phyloP scores from a whole-genome alignment of 106 monocot genomes.

The Dendrobium officinale region DNA sequence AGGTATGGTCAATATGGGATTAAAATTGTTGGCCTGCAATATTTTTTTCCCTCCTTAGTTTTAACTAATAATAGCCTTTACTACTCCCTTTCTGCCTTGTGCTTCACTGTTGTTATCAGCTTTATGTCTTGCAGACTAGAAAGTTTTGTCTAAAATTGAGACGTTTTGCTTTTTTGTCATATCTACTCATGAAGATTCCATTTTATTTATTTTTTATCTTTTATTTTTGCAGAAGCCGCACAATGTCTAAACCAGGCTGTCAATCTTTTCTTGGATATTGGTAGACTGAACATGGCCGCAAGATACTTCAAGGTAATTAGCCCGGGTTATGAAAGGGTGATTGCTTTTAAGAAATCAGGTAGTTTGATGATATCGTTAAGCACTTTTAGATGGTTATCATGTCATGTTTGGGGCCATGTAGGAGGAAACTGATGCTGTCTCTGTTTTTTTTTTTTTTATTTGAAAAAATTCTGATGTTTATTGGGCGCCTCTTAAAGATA shows the following conservation, averaged over 20 bases:
- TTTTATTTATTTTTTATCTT: constrained; percentile 8
- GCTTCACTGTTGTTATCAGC: background rate
- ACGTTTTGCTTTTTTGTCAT: background rate
- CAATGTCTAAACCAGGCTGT: constrained; percentile 69
- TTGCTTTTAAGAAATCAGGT: too few relatives aligned
- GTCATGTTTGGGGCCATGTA: background rate
- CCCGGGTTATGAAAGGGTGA: background rate
- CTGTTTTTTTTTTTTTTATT: background rate
- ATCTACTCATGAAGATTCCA: background rate
- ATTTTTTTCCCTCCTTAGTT: background rate
- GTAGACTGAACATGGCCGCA: constrained; percentile 96
- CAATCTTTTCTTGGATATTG: constrained; percentile 82
- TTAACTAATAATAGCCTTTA: background rate
- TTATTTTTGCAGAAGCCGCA: constrained; percentile 61
- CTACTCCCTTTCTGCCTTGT: background rate
- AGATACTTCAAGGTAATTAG: constrained; percentile 77
- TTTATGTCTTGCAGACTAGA: background rate
- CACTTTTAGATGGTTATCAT: background rate
- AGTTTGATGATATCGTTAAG: too few relatives aligned
- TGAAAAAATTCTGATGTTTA: too few relatives aligned
- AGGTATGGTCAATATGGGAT: background rate
- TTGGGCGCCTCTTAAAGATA: too few relatives aligned
- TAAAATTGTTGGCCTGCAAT: background rate
- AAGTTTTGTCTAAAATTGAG: background rate
- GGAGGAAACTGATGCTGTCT: background rate